Percentiles rank a stretch among this genome's conserved stretches.
Evolutionary conservation across 2,329 filamentous ascomycete genomes (phyloP).

Genomic region (Pseudopyricularia javanii): DNA sequence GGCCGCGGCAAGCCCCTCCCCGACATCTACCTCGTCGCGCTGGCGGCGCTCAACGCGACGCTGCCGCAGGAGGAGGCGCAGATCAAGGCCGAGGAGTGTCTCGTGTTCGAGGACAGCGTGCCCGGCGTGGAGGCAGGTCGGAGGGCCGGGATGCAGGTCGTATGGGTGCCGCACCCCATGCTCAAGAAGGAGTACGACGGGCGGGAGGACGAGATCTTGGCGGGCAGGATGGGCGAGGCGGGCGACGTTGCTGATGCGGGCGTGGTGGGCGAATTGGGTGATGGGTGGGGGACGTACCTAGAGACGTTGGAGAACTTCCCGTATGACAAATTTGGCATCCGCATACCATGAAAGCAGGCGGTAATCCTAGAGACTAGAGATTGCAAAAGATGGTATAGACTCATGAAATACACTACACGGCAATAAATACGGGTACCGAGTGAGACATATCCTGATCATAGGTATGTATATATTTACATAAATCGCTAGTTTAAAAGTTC

Average conservation of each 20-base stretch:
- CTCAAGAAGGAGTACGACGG: slow-evolving; percentile 65
- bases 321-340: slow-evolving; percentile 46
- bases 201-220: slow-evolving; percentile 69
- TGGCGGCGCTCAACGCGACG: slow-evolving; percentile 71
- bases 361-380: no score
- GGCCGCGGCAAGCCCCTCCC: slow-evolving; percentile 90
- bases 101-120: slow-evolving; percentile 94
- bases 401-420: no score
- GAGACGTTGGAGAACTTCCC: slow-evolving; percentile 39
- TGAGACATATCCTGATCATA: no score
- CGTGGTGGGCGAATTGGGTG: slow-evolving; percentile 42
- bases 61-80: slow-evolving; percentile 48
- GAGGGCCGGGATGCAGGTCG: slow-evolving; percentile 84
- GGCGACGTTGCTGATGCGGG: slow-evolving; percentile 35
- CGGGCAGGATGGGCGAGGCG: slow-evolving; percentile 64
- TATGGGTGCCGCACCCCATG: slow-evolving; percentile 82
- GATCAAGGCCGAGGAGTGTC: slow-evolving; percentile 72
- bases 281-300: slow-evolving; percentile 50
- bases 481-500: not conserved
- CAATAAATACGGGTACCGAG: no score
- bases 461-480: no score
- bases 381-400: no score
- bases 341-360: slow-evolving; percentile 23
- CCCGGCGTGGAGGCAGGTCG: slow-evolving; percentile 84
- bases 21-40: slow-evolving; percentile 83